Evolutionary conservation across 2,329 filamentous ascomycete genomes (phyloP), one percentile per base, ranked within the genome.

Genomic region (Colletotrichum gigasporum): DNA sequence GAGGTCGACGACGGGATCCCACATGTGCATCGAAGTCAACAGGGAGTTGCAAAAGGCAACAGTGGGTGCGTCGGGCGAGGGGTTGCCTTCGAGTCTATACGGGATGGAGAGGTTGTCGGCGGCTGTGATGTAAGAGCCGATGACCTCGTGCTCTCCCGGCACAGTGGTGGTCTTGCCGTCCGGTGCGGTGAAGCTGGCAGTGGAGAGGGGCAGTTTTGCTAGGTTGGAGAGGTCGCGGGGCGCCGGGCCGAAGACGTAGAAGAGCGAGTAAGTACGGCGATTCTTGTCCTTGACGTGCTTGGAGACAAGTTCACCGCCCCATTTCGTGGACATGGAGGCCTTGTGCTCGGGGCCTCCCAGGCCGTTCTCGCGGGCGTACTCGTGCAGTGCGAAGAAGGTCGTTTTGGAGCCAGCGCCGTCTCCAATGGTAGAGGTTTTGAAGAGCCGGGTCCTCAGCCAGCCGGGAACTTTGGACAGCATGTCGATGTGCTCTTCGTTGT

Each of bases 41-140:
- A 97, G 89, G 1, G 91, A 94, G 81, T 96, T 96, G 77, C 85
- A 85, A 69, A 94, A 90, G 18, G 93, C 88, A 10, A 97, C 82
- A 0, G 91, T 85, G 0, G 93, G 93, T 0, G 92, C 91, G 18
- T 85, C 73, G 0, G 89, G 86, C 30, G 89, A 83, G 0, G 86
- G 71, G 67, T 86, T 91, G 57, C 93, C 93, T 75, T 96, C 91
- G 2, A 97, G 84, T 12, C 88, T 85, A 78, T 93, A 97, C 0
- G 88, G 87, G 12, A 96, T 84, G 2, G 80, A 74, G 5, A 93
- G 87, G 1, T 87, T 88, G 71, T 96, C 93, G 0, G 81, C 71
- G 0, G 90, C 88, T 0, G 88, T 90, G 67, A 94, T 79, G 69
- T 86, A 91, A 0, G 91, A 93, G 65, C 86, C 79, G 64, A 95